Percentiles rank a stretch among this genome's conserved stretches.
Conservation (phyloP, 2,329 filamentous ascomycete genomes). For the Lanzia echinophila region DNA sequence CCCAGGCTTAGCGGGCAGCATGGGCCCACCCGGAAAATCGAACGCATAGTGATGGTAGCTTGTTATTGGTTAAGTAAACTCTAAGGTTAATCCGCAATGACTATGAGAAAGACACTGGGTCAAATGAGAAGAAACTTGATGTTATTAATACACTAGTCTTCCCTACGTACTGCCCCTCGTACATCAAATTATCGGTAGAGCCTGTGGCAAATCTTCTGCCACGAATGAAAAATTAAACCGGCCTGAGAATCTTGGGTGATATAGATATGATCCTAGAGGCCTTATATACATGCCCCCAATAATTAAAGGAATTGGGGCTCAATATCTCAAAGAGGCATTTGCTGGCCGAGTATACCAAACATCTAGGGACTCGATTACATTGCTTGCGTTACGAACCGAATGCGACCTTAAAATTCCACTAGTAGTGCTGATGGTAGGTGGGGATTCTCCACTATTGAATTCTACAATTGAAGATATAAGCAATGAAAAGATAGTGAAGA, state of each 20-base stretch:
- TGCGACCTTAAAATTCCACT: slow-evolving; percentile 25
- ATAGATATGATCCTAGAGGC: slow-evolving; percentile 27
- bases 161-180: slow-evolving; percentile 2
- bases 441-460: no score
- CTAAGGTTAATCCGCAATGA: not conserved
- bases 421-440: slow-evolving; percentile 19
- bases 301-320: slow-evolving; percentile 10
- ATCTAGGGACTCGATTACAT: slow-evolving; percentile 32
- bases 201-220: slow-evolving; percentile 38
- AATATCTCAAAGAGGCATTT: slow-evolving; percentile 34
- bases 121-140: not conserved
- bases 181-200: slow-evolving; percentile 29
- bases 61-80: no score
- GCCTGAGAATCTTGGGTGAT: slow-evolving; percentile 30
- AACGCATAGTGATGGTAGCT: slow-evolving; percentile 4
- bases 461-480: not conserved
- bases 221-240: slow-evolving; percentile 40
- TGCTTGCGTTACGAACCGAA: slow-evolving; percentile 14
- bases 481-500: not conserved
- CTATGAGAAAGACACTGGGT: no score
- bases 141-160: not conserved
- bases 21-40: slow-evolving; percentile 34
- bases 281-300: not conserved
- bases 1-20: not conserved
- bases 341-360: slow-evolving; percentile 36